phyloP scores from a whole-genome alignment of 1,284 basidiomycete genomes.

The Xerocomus nothofagi region DNA sequence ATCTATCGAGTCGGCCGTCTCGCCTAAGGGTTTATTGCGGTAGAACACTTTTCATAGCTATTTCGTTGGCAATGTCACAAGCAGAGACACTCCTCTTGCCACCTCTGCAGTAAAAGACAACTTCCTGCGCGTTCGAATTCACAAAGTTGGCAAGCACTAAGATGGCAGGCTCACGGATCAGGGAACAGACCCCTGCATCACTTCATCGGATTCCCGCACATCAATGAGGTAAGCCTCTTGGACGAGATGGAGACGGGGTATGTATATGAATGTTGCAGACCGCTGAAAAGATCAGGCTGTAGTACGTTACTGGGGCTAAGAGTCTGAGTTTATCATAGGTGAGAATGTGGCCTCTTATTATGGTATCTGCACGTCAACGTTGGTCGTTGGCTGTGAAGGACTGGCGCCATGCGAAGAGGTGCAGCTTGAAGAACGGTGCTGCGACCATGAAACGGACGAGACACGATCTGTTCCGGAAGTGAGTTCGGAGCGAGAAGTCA shows the following conservation, averaged over 20 bases:
- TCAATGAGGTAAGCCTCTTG: constrained; percentile 87
- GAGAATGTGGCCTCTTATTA: constrained; percentile 58
- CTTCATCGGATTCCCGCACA: constrained; percentile 93
- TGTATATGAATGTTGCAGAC: constrained; percentile 2
- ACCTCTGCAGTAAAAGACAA: constrained; percentile 94
- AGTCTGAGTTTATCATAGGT: constrained; percentile 83
- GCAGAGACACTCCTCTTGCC: constrained; percentile 86
- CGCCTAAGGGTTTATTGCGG: no score
- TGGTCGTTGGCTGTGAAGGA: constrained; percentile 30
- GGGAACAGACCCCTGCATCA: constrained; percentile 92
- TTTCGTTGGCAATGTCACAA: constrained; percentile 79
- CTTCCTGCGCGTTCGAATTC: constrained; percentile 68
- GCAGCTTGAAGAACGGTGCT: constrained; percentile 13
- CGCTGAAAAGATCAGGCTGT: constrained; percentile 36
- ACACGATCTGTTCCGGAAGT: no score
- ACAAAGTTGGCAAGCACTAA: constrained; percentile 76
- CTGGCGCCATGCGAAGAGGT: constrained; percentile 17
- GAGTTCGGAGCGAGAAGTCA: no score
- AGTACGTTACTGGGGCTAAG: constrained; percentile 79
- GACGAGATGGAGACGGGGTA: neutral
- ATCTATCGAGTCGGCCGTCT: no score
- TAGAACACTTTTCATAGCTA: constrained; percentile 87
- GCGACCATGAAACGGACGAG: constrained; percentile 3
- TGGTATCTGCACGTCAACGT: constrained; percentile 40
- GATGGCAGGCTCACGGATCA: constrained; percentile 94